A percentile compares a stretch with the other conserved stretches of the same genome.
Evolutionary conservation across 805 yeast species (phyloP).

Genomic region (Cyberlindnera maclurae): DNA sequence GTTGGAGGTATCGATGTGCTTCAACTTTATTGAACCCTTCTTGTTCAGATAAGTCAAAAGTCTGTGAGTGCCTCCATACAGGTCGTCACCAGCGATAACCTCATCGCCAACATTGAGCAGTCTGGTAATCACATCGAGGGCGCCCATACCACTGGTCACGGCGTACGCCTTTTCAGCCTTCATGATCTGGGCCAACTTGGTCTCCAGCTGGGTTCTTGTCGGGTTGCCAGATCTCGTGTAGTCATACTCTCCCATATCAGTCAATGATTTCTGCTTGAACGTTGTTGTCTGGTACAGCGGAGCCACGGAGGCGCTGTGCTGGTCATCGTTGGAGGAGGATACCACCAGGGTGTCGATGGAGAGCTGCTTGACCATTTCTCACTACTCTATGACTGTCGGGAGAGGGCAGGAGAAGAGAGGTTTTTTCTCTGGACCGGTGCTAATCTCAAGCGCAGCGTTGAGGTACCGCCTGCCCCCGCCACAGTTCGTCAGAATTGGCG

Average conservation of each 20-base stretch:
- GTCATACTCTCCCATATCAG: slow-evolving; percentile 75
- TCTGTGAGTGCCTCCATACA: slow-evolving; percentile 92
- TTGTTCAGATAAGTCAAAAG: slow-evolving; percentile 64
- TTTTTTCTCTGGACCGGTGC: no score
- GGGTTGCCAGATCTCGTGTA: slow-evolving; percentile 94
- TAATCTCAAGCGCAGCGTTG: no score
- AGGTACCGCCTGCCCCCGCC: no score
- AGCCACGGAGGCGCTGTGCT: slow-evolving; percentile 71
- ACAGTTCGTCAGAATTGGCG: no score
- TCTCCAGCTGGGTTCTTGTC: slow-evolving; percentile 73
- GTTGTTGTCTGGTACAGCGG: slow-evolving; percentile 95
- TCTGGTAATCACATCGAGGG: slow-evolving; percentile 77
- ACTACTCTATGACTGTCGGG: background rate
- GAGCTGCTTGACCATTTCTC: slow-evolving; percentile 7
- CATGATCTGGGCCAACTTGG: slow-evolving; percentile 72
- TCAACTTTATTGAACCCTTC: slow-evolving; percentile 57
- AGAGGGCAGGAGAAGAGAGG: background rate
- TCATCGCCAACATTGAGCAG: slow-evolving; percentile 76
- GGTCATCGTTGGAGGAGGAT: slow-evolving; percentile 42
- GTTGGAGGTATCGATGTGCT: slow-evolving; percentile 78
- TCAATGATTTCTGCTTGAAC: slow-evolving; percentile 69
- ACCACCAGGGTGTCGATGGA: slow-evolving; percentile 15
- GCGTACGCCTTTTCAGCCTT: slow-evolving; percentile 72
- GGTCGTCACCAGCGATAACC: slow-evolving; percentile 89
- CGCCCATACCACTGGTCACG: slow-evolving; percentile 90